These are phyloP conservation scores for Davidsoniella eucalypti DNA, from an alignment of 2,329 filamentous ascomycete genomes.

Conservation along the genomic window DNA sequence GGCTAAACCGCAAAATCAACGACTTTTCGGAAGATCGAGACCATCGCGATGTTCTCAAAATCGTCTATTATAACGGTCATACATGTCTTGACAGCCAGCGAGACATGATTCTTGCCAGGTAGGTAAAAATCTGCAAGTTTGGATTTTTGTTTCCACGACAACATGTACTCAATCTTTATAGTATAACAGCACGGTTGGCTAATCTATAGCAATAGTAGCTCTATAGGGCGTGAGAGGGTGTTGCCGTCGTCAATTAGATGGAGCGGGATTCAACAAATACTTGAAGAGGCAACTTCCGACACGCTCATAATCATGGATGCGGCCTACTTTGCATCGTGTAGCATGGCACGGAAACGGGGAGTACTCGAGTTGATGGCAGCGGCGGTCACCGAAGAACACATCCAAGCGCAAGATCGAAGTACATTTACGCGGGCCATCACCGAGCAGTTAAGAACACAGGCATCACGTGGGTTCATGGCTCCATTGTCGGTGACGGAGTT, in stretches of 20 bases:
- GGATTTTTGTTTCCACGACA: no score
- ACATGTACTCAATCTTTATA: background rate
- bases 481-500: slow-evolving; percentile 36
- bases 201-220: slow-evolving; percentile 21
- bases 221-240: slow-evolving; percentile 25
- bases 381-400: slow-evolving; percentile 35
- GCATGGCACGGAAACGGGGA: slow-evolving; percentile 33
- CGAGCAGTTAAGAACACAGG: slow-evolving; percentile 32
- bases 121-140: slow-evolving; percentile 12
- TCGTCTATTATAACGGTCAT: slow-evolving; percentile 41
- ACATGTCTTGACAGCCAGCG: slow-evolving; percentile 37
- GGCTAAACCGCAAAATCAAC: slow-evolving; percentile 34
- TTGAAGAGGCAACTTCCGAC: slow-evolving; percentile 39
- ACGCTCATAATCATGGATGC: slow-evolving; percentile 43
- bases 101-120: slow-evolving; percentile 43
- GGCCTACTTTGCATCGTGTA: slow-evolving; percentile 38
- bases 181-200: no score
- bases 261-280: slow-evolving; percentile 37
- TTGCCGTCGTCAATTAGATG: slow-evolving; percentile 32
- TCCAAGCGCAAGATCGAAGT: slow-evolving; percentile 29
- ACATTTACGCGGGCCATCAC: slow-evolving; percentile 35
- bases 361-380: slow-evolving; percentile 41
- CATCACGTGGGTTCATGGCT: slow-evolving; percentile 25
- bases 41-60: slow-evolving; percentile 38
- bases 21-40: slow-evolving; percentile 37